phyloP scores from a whole-genome alignment of 202 grass and related monocot genomes.

The Digitaria exilis region DNA sequence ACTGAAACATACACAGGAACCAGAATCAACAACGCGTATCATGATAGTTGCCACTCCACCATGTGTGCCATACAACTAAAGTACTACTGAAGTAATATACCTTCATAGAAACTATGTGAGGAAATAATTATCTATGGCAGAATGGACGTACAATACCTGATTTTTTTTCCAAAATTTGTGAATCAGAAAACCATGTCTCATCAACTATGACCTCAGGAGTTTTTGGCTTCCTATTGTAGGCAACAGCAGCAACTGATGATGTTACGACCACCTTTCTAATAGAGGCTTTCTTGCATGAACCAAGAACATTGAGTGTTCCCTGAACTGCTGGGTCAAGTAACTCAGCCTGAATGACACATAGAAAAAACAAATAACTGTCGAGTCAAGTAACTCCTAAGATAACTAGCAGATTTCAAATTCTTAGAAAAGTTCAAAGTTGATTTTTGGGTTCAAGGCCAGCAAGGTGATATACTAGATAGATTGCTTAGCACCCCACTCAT shows the following conservation, averaged over 20 bases:
- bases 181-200: conserved; percentile 66
- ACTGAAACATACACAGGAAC: too few species aligned
- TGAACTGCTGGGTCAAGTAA: conserved; percentile 79
- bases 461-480: neutral
- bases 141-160: conserved; percentile 39
- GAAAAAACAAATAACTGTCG: neutral
- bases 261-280: conserved; percentile 63
- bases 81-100: neutral
- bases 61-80: conserved; percentile 11
- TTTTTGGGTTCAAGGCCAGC: neutral
- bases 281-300: conserved; percentile 64
- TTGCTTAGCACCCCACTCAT: neutral
- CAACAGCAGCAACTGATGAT: conserved; percentile 69
- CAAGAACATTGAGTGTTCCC: conserved; percentile 78
- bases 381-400: neutral
- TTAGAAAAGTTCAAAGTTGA: neutral
- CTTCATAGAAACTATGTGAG: neutral
- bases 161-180: conserved; percentile 47
- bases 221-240: conserved; percentile 44
- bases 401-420: neutral
- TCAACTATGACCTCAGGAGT: conserved; percentile 66
- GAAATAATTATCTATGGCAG: too few species aligned
- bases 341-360: conserved; percentile 50
- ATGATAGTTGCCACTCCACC: neutral
- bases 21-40: neutral